Evolutionary conservation across 176 grass and related monocot genomes (phyloP).

Genomic region (Melocanna baccifera): DNA sequence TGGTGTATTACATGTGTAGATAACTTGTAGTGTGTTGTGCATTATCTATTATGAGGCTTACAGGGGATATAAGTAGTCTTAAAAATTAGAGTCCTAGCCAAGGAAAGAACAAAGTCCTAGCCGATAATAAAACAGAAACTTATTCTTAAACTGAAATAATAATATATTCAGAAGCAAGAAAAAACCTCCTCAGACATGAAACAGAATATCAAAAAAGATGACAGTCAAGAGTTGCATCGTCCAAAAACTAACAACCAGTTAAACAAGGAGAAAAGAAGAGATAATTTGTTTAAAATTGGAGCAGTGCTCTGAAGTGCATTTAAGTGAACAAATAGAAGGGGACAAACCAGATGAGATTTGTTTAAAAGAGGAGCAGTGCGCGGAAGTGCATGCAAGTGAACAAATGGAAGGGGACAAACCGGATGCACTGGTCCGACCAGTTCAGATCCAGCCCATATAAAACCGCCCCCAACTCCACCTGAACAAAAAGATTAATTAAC

Average conservation of each 20-base stretch:
- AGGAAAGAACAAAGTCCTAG: too few species aligned
- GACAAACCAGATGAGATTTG: conserved; percentile 34
- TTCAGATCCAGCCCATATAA: not conserved
- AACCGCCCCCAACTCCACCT: conserved; percentile 6
- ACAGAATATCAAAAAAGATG: too few species aligned
- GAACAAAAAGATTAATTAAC: not conserved
- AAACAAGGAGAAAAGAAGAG: not conserved
- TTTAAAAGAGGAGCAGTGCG: not conserved
- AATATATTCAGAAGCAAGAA: too few species aligned
- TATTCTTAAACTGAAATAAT: too few species aligned
- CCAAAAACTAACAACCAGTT: not conserved
- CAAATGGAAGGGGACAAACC: conserved; percentile 61
- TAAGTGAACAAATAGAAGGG: conserved; percentile 45
- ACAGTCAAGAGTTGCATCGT: not conserved
- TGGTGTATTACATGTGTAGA: too few species aligned
- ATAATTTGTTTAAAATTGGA: not conserved
- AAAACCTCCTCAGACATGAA: too few species aligned
- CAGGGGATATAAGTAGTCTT: too few species aligned
- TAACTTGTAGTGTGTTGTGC: too few species aligned
- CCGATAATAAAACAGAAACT: too few species aligned
- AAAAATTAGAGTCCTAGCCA: too few species aligned
- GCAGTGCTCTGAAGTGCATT: not conserved
- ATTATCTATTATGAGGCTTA: too few species aligned
- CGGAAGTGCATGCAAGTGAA: not conserved
- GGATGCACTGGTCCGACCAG: conserved; percentile 32